phyloP scores from a whole-genome alignment of 2,329 filamentous ascomycete species.

The Pseudovirgaria hyperparasitica region DNA sequence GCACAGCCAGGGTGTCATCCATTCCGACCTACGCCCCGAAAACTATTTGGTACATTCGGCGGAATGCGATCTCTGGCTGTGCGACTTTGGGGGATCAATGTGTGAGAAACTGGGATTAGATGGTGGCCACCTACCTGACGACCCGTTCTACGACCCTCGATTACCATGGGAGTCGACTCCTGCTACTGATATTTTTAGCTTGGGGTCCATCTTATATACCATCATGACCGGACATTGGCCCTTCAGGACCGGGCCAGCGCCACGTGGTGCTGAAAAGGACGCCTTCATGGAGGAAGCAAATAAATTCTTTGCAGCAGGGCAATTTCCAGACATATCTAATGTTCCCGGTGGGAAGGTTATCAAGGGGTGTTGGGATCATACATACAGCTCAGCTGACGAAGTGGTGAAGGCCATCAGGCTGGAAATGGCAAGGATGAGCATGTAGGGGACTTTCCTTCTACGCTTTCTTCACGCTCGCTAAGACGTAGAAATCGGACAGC shows the following conservation, averaged over 20 bases:
- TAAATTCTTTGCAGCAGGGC: too few relatives aligned
- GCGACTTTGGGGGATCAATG: slow-evolving; percentile 21
- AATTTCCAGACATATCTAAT: too few relatives aligned
- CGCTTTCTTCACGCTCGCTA: too few relatives aligned
- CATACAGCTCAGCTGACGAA: too few relatives aligned
- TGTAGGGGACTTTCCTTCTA: too few relatives aligned
- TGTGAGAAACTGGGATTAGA: slow-evolving; percentile 16
- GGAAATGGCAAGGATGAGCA: too few relatives aligned
- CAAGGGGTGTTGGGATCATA: too few relatives aligned
- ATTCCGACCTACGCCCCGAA: slow-evolving; percentile 20
- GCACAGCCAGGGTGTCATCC: slow-evolving; percentile 18
- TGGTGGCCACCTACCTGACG: slow-evolving; percentile 7
- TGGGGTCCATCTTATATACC: slow-evolving; percentile 11
- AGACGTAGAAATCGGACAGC: too few relatives aligned
- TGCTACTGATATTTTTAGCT: slow-evolving; percentile 11
- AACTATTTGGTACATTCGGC: slow-evolving; percentile 20
- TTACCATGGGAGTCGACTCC: slow-evolving; percentile 6
- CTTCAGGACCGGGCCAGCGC: slow-evolving; percentile 2
- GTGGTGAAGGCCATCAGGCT: too few relatives aligned
- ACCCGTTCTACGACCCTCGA: slow-evolving; percentile 8
- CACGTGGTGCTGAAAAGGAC: too few relatives aligned
- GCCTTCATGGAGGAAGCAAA: too few relatives aligned
- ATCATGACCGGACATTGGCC: slow-evolving; percentile 12
- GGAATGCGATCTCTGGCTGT: slow-evolving; percentile 17
- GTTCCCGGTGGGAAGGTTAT: too few relatives aligned